Conservation (phyloP, 2,329 filamentous ascomycete species). For the Emericellopsis atlantica region DNA sequence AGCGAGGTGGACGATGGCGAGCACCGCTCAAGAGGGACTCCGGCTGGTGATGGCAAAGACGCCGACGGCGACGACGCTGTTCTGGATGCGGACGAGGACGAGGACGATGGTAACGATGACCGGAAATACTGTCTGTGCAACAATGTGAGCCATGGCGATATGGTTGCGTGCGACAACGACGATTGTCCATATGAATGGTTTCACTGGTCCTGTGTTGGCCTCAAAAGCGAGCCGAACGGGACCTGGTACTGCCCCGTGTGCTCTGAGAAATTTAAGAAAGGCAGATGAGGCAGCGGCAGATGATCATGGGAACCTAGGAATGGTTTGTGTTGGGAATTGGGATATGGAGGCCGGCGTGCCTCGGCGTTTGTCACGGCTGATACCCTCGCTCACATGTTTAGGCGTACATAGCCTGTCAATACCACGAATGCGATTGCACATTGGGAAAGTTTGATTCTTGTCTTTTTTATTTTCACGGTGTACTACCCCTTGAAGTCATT, state of each 20-base stretch:
- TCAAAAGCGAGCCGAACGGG: conserved; percentile 55
- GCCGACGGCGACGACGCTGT: conserved; percentile 39
- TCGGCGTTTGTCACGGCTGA: too few relatives aligned
- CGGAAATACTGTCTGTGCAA: conserved; percentile 78
- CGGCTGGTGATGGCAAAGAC: conserved; percentile 20
- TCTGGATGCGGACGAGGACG: conserved; percentile 39
- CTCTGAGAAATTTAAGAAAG: conserved; percentile 24
- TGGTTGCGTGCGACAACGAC: conserved; percentile 82
- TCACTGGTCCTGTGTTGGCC: conserved; percentile 64
- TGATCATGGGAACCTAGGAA: too few relatives aligned
- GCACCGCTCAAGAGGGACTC: conserved; percentile 17
- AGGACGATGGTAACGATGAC: conserved; percentile 63
- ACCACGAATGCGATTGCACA: not conserved
- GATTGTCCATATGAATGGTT: conserved; percentile 79
- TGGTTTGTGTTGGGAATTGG: too few relatives aligned
- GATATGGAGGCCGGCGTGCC: too few relatives aligned
- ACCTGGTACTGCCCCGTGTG: conserved; percentile 58
- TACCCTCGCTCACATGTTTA: too few relatives aligned
- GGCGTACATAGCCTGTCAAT: too few relatives aligned
- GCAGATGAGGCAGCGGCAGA: too few relatives aligned
- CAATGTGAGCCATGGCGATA: conserved; percentile 73
- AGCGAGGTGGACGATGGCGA: conserved; percentile 32
- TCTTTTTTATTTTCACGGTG: not conserved
- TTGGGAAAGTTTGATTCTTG: not conserved
- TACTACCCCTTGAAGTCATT: not conserved